Conservation (phyloP, 352 stramenopile species). For the Halophytophthora polymorphica region DNA sequence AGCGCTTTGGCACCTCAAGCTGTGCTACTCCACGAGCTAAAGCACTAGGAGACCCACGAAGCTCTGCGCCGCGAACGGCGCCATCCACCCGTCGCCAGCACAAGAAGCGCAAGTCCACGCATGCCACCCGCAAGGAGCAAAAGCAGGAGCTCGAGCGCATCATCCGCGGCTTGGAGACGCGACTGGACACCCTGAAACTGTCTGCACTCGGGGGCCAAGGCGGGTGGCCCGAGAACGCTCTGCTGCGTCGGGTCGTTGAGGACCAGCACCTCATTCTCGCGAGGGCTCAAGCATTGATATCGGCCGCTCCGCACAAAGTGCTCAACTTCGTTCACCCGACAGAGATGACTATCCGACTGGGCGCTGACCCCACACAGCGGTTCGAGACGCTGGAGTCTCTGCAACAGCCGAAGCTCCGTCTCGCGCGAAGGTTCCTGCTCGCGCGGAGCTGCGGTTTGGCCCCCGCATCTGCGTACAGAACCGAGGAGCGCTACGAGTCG, state of each 20-base stretch:
- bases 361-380: slow-evolving; percentile 20
- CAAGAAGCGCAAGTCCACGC: slow-evolving; percentile 22
- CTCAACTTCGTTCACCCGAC: slow-evolving; percentile 21
- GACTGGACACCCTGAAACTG: slow-evolving; percentile 25
- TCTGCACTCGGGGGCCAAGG: slow-evolving; percentile 11
- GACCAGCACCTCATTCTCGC: slow-evolving; percentile 24
- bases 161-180: slow-evolving; percentile 10
- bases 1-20: too few species aligned
- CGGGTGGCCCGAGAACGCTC: slow-evolving; percentile 11
- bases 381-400: slow-evolving; percentile 22
- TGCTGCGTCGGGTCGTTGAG: slow-evolving; percentile 21
- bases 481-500: slow-evolving; percentile 39
- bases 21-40: too few species aligned
- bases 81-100: slow-evolving; percentile 8
- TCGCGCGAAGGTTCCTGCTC: slow-evolving; percentile 25
- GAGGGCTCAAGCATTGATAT: slow-evolving; percentile 15
- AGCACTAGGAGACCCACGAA: slow-evolving; percentile 11
- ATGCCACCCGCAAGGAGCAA: slow-evolving; percentile 23
- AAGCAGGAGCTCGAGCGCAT: slow-evolving; percentile 14
- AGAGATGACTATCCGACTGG: slow-evolving; percentile 25
- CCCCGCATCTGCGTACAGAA: slow-evolving; percentile 22
- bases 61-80: slow-evolving; percentile 9
- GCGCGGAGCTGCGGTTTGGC: slow-evolving; percentile 27
- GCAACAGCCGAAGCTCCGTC: slow-evolving; percentile 21
- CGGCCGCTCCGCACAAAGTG: slow-evolving; percentile 15